Evolutionary conservation across 768 basidiomycete genomes (phyloP).

Genomic region (Cystobasidium tubakii): DNA sequence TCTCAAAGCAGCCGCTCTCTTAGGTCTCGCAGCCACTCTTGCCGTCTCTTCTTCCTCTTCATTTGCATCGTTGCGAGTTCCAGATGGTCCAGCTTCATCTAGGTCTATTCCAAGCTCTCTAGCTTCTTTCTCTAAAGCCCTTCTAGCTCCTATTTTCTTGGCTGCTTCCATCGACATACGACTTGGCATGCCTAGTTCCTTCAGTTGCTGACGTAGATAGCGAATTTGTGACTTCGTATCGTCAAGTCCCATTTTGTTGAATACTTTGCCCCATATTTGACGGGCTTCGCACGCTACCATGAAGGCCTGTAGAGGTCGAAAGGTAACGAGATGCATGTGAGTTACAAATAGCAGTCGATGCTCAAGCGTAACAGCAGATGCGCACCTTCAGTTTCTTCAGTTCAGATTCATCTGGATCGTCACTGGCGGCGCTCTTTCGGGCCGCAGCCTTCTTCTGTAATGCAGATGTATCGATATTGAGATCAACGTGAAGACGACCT

Average conservation of each 20-base stretch:
- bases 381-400: constrained; percentile 33
- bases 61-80: background rate
- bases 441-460: constrained; percentile 10
- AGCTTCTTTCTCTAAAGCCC: constrained; percentile 34
- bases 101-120: constrained; percentile 11
- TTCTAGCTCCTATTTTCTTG: constrained; percentile 29
- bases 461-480: no score
- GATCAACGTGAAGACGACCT: background rate
- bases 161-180: constrained; percentile 31
- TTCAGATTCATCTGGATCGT: constrained; percentile 26
- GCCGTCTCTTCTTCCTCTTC: background rate
- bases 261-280: constrained; percentile 25
- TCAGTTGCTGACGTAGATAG: constrained; percentile 23
- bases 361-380: background rate
- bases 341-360: background rate
- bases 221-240: constrained; percentile 14
- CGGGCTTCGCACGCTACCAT: constrained; percentile 31
- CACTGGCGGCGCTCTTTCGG: background rate
- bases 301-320: constrained; percentile 17
- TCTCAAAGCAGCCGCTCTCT: constrained; percentile 16
- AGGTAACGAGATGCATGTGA: background rate
- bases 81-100: background rate
- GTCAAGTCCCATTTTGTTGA: background rate
- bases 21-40: background rate
- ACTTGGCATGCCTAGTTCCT: constrained; percentile 35